Evolutionary conservation across 2,329 filamentous ascomycete species (phyloP).

Genomic region (Colletotrichum cordylinicola): DNA sequence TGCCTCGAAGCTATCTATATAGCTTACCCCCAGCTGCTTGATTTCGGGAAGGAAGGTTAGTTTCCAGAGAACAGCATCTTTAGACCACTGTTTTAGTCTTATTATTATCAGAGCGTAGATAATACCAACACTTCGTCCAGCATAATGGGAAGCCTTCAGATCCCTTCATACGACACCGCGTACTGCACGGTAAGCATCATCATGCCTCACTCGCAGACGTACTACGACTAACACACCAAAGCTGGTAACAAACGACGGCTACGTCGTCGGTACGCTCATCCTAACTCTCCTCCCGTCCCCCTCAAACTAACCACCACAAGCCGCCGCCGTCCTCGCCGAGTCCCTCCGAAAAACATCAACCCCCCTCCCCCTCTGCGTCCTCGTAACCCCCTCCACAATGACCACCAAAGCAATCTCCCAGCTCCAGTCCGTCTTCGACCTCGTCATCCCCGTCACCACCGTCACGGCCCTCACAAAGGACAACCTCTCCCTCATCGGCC

Average conservation of each 20-base stretch:
- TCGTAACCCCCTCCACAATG: constrained; percentile 16
- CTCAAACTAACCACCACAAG: neutral
- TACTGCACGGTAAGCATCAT: constrained; percentile 6
- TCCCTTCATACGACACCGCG: neutral
- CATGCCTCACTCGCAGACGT: rapidly evolving
- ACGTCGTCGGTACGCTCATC: constrained; percentile 14
- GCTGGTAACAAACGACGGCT: constrained; percentile 25
- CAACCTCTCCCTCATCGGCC: constrained; percentile 72
- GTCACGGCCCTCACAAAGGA: constrained; percentile 25
- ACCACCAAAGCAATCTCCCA: neutral
- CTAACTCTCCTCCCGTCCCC: neutral
- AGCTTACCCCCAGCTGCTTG: neutral
- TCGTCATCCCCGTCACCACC: constrained; percentile 16
- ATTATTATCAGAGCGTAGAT: neutral
- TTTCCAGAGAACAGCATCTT: neutral
- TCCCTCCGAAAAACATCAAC: constrained; percentile 21
- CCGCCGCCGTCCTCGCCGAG: constrained; percentile 22
- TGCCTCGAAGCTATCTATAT: neutral
- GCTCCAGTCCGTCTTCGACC: constrained; percentile 12
- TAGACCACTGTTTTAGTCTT: neutral
- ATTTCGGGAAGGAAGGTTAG: rapidly evolving
- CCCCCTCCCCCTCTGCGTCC: constrained; percentile 9
- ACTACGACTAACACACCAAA: neutral
- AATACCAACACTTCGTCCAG: neutral
- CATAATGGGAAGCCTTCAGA: constrained; percentile 10